These are phyloP conservation scores for Eucalyptus sp. DNA, from an alignment of 345 rosid genomes.

Conservation along the genomic window DNA sequence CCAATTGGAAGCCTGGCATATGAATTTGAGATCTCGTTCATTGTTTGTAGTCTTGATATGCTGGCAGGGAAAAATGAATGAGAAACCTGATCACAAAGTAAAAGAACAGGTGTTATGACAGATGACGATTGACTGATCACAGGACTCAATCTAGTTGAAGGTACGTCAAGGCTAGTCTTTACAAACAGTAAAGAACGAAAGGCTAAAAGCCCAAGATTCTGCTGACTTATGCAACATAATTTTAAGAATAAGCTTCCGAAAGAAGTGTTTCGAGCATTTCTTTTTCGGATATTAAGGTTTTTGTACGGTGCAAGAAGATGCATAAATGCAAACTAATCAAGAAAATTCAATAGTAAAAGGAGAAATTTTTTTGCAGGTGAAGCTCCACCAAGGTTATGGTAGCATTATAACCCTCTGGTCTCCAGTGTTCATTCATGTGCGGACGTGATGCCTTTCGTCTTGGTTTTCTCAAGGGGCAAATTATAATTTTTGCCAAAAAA, in stretches of 20 bases:
- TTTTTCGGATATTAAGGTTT: background rate
- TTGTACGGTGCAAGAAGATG: background rate
- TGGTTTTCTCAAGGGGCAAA: background rate
- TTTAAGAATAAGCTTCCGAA: background rate
- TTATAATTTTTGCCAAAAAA: background rate
- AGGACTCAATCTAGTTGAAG: background rate
- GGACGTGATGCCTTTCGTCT: background rate
- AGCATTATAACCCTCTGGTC: background rate
- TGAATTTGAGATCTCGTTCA: background rate
- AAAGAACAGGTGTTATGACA: background rate
- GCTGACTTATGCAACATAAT: background rate
- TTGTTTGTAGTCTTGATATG: background rate
- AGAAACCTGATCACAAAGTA: conserved; percentile 1
- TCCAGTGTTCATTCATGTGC: background rate
- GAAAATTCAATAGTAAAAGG: background rate
- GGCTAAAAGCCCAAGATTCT: background rate
- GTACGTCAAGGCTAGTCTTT: background rate
- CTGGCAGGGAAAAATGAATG: background rate
- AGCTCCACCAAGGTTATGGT: background rate
- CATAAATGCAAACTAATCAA: background rate
- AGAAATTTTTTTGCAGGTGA: background rate
- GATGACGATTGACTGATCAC: background rate
- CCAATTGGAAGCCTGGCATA: background rate
- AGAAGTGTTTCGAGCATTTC: background rate
- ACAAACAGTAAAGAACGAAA: background rate